A percentile compares a stretch with the other conserved stretches of the same genome.
phyloP scores from a whole-genome alignment of 1,284 basidiomycete genomes.

The Trichosporon sp. region DNA sequence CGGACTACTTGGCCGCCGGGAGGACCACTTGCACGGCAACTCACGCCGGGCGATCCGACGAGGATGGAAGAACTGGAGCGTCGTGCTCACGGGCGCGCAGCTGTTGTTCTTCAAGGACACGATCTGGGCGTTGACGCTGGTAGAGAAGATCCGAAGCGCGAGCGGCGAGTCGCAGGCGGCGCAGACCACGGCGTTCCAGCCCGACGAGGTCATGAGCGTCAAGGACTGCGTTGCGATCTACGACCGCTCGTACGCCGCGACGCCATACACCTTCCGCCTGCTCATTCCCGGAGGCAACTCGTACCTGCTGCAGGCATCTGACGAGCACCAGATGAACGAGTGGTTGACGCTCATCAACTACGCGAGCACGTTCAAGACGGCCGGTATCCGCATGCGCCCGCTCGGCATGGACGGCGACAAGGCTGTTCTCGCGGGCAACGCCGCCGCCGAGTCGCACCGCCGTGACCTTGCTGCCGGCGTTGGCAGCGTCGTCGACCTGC shows the following conservation, averaged over 20 bases:
- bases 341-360: slow-evolving; percentile 96
- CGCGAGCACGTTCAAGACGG: slow-evolving; percentile 85
- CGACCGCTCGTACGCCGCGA: slow-evolving; percentile 75
- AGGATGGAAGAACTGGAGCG: slow-evolving; percentile 87
- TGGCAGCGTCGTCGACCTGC: slow-evolving; percentile 4
- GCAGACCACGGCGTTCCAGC: slow-evolving; percentile 68
- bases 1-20: slow-evolving; percentile 78
- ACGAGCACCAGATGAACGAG: slow-evolving; percentile 77
- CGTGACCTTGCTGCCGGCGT: slow-evolving; percentile 38
- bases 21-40: slow-evolving; percentile 15
- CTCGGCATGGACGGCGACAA: slow-evolving; percentile 69
- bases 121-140: slow-evolving; percentile 66
- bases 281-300: slow-evolving; percentile 71
- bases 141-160: slow-evolving; percentile 60
- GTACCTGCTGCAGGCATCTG: slow-evolving; percentile 74
- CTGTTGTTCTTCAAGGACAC: slow-evolving; percentile 89
- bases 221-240: slow-evolving; percentile 76
- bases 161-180: slow-evolving; percentile 50
- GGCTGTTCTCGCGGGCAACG: slow-evolving; percentile 74
- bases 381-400: slow-evolving; percentile 80
- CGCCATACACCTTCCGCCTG: slow-evolving; percentile 76
- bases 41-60: slow-evolving; percentile 54
- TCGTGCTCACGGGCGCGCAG: slow-evolving; percentile 86
- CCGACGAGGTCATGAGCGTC: slow-evolving; percentile 83
- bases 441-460: slow-evolving; percentile 74